Base-by-base conservation (phyloP, 441 rosid species). In the Bocquillonia castaneifolia region DNA sequence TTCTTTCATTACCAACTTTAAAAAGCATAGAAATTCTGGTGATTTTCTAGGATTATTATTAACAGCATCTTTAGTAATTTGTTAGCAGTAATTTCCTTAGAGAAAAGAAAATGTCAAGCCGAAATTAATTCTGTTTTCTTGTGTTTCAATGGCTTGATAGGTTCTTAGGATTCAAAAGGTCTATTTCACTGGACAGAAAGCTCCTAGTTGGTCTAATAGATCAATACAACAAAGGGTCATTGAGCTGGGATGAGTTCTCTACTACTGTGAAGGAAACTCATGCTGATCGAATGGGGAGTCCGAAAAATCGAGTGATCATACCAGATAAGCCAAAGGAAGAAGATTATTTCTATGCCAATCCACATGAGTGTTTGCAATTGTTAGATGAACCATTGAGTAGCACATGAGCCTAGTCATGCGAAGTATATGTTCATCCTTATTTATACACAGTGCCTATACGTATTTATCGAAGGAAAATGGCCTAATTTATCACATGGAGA, bases 341-440 rank as follows among this genome's bases (percentile, higher is more conserved):
- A 77, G 95, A 91, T 65, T 88, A 84, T 75, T 91, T 88, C 82
- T 91, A 85, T 69, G 86, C 96, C 56, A 90, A 90, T 64, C 94
- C 96, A 14, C 81, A 84, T 23, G 97, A 90, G 70, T 90, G 97
- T 20, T 69, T 69, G 67, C 67, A 69, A 45, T 80, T 86, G 75
- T 80, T 82, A 70, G 92, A 90, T 80, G 92, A 85, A 80, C 86
- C 88, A 64, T 67, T 68, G 75, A 71, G 74, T 64, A 86, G 76
- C 60, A 71, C 81, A 74, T 84, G 86, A 86, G 42, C 68, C 53
- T 71, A 61, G 57, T 59, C 78, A 68, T 77, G 65, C 69, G 59
- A 68, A 44, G 54, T 25, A 72, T 58, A 67, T 71, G 75, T 22
- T 44, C 28, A 48, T 64, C 68, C 65, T 52, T 59, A 57, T n/a